Percentiles rank a stretch among this genome's conserved stretches.
phyloP scores from a whole-genome alignment of 257 asterid species.

The Oldenlandia corymbosa region DNA sequence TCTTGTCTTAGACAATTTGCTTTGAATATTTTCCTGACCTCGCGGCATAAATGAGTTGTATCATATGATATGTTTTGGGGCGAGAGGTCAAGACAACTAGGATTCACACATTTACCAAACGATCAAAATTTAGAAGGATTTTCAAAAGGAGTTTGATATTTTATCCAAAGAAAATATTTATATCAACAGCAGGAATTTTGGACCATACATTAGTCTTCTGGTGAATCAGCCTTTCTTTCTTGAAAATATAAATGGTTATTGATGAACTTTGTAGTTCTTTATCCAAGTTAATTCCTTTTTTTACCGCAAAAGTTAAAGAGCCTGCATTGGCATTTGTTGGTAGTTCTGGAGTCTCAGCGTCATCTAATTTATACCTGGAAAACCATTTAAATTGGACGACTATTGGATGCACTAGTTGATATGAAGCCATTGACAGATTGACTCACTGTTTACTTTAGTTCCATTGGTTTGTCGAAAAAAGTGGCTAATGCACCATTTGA shows the following conservation, averaged over 20 bases:
- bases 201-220: background rate
- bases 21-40: background rate
- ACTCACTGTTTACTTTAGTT: background rate
- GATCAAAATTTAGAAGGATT: background rate
- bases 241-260: background rate
- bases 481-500: background rate
- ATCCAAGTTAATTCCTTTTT: too few relatives aligned
- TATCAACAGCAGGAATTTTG: background rate
- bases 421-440: too few relatives aligned
- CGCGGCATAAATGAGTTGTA: background rate
- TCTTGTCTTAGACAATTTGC: background rate
- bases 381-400: too few relatives aligned
- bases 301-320: background rate
- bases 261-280: background rate
- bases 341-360: background rate
- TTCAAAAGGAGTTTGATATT: background rate
- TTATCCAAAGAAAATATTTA: background rate
- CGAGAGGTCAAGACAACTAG: constrained; percentile 1
- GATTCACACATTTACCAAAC: background rate
- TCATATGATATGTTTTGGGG: background rate
- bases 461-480: too few relatives aligned
- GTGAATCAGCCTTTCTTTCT: background rate
- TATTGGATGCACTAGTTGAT: too few relatives aligned
- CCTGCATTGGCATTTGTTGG: too few relatives aligned
- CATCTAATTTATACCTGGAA: background rate